phyloP scores from a whole-genome alignment of 2,329 filamentous ascomycete species.

The Lasiodiplodia hormozganensis region DNA sequence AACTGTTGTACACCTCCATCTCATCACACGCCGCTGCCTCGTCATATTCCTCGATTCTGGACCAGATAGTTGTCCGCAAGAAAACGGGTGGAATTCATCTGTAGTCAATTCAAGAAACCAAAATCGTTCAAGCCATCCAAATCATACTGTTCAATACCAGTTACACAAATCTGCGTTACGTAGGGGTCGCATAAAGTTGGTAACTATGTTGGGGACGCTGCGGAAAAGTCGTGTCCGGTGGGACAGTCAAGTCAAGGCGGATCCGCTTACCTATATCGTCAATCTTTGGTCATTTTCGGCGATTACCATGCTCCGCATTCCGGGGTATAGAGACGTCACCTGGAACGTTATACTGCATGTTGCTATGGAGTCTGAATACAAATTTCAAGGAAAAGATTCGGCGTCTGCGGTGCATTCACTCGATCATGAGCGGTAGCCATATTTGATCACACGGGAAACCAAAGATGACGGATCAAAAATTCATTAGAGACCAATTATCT shows the following conservation, averaged over 20 bases:
- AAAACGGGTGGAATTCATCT: no score
- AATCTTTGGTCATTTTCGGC: not conserved
- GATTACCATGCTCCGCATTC: not conserved
- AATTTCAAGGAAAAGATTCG: no score
- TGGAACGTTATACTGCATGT: not conserved
- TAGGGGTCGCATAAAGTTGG: no score
- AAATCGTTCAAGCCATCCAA: no score
- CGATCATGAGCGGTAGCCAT: not conserved
- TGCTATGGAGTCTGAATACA: not conserved
- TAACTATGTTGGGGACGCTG: not conserved
- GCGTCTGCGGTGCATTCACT: not conserved
- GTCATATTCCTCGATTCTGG: no score
- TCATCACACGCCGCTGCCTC: no score
- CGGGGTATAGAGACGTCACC: not conserved
- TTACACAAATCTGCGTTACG: no score
- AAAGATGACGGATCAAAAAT: not conserved
- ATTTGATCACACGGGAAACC: not conserved
- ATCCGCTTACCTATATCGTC: not conserved
- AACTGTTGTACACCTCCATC: no score
- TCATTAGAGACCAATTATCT: not conserved
- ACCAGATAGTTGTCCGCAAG: no score
- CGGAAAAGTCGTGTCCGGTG: not conserved
- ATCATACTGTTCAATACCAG: no score
- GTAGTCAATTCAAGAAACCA: no score
- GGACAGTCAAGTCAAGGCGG: not conserved